Conservation (phyloP, 2,329 filamentous ascomycete genomes). For the Alternaria atra region DNA sequence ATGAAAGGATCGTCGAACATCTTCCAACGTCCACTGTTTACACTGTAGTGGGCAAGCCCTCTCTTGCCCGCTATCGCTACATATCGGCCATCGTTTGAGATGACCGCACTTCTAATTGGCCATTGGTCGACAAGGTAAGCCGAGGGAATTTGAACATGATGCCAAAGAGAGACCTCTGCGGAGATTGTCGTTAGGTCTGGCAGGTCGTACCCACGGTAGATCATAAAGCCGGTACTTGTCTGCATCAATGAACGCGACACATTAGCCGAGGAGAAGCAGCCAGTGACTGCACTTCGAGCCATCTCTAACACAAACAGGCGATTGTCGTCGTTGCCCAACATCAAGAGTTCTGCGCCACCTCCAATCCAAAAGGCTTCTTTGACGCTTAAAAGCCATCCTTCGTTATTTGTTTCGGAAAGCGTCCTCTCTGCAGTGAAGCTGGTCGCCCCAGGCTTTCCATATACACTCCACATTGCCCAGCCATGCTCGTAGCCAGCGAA, state of each 20-base stretch:
- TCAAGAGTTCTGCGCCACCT: conserved; percentile 83
- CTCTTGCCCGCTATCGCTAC: conserved; percentile 93
- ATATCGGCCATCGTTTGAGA: conserved; percentile 92
- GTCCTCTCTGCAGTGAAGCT: conserved; percentile 78
- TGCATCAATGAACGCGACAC: conserved; percentile 88
- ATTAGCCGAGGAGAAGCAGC: conserved; percentile 91
- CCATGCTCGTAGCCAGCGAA: conserved; percentile 93
- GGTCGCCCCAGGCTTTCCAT: conserved; percentile 85
- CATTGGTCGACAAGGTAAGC: conserved; percentile 90
- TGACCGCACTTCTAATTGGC: conserved; percentile 87
- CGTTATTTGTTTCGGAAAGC: conserved; percentile 72
- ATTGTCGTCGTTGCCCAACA: conserved; percentile 75
- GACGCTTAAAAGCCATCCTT: conserved; percentile 85
- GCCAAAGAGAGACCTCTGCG: conserved; percentile 93
- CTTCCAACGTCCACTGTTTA: conserved; percentile 94
- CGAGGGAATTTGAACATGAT: conserved; percentile 85
- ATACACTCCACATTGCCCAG: conserved; percentile 98
- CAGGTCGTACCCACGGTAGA: conserved; percentile 92
- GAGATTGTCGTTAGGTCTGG: conserved; percentile 91
- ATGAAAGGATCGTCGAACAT: conserved; percentile 82
- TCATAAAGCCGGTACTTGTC: conserved; percentile 85
- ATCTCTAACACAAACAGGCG: conserved; percentile 89
- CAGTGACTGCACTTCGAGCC: conserved; percentile 90
- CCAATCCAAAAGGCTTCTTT: conserved; percentile 85
- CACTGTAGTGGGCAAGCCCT: conserved; percentile 93